A percentile compares a stretch with the other conserved stretches of the same genome.
Conservation (phyloP, 2,329 filamentous ascomycete species). For the Raffaelea ambrosiae region DNA sequence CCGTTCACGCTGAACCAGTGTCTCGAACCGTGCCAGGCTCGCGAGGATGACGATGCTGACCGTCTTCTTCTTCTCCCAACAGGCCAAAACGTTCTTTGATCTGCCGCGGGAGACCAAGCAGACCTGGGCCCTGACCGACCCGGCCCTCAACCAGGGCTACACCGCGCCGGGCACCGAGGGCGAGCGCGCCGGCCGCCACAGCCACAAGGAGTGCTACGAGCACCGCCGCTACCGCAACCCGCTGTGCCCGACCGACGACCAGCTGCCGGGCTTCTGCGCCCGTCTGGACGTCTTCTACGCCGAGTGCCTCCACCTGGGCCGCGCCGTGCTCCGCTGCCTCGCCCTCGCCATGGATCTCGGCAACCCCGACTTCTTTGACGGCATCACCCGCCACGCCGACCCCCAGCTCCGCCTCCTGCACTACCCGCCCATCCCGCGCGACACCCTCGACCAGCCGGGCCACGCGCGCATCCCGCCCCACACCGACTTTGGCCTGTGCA, state of each 20-base stretch:
- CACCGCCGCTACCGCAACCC: conserved; percentile 4
- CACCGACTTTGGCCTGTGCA: not conserved
- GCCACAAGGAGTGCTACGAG: conserved; percentile 7
- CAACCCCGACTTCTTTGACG: not conserved
- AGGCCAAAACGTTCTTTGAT: conserved; percentile 3
- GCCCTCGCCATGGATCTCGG: conserved; percentile 1
- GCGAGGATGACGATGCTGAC: too few relatives aligned
- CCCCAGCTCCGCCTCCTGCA: conserved; percentile 4
- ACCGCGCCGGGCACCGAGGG: conserved; percentile 1
- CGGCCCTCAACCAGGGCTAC: conserved; percentile 3
- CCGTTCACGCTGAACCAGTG: too few relatives aligned
- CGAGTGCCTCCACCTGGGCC: not conserved
- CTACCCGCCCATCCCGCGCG: not conserved
- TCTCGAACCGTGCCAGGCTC: too few relatives aligned
- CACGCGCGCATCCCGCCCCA: not conserved
- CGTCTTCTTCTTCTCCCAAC: too few relatives aligned
- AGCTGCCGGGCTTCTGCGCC: not conserved
- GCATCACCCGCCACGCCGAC: conserved; percentile 1
- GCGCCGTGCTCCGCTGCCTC: not conserved
- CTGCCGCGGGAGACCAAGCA: not conserved
- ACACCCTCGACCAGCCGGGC: not conserved
- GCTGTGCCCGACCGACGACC: not conserved
- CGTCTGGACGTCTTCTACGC: not conserved
- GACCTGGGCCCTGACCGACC: not conserved
- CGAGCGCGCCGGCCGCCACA: not conserved